Evolutionary conservation across 2,329 filamentous ascomycete species (phyloP), one percentile per base, ranked within the genome.

Genomic region (Cucurbitaria berberidis): DNA sequence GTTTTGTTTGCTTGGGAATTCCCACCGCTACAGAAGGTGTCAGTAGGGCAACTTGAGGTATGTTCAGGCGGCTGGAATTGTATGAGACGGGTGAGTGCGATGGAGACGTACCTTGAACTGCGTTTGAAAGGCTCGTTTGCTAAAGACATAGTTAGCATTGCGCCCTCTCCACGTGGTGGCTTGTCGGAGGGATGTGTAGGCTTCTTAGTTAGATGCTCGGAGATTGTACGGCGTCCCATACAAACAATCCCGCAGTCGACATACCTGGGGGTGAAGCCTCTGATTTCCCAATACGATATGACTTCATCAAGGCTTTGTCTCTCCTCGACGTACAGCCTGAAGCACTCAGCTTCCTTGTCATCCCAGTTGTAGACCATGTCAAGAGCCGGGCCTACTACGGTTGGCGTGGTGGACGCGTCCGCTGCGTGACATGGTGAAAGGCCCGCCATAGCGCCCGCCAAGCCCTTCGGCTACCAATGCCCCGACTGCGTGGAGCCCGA

Each of bases 241-340:
- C 13, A 41, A 43, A 21, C 63, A 54, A 36, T 15, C 42, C 48
- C 56, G 64, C 60, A 62, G 45, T 38, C n/a, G 24, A 72, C 69
- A 32, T 79, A 89, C 88, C 87, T 89, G 19, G 90, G 89, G 26
- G 84, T 80, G 74, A 92, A 91, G 56, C 84, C 81, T 51, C 78
- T 78, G 59, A 81, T 85, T 63, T 82, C 86, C 67, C 69, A 87
- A 67, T 87, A 86, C 22, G 86, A 81, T 80, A 90, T 89, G 36
- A 95, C 88, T 61, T 93, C 86, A 65, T 89, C 86, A 51, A 93
- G 77, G 35, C 86, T 84, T 76, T 84, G 88, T 63, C 86, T 86
- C 76, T 95, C 88, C 53, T 87, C 84, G 62, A 93, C 90, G 67
- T 92, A 95, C 67, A 95, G 83, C 61, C 85, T 83, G 72, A 84